Conservation (phyloP, 495 filamentous ascomycete species). For the Collariella sp. region DNA sequence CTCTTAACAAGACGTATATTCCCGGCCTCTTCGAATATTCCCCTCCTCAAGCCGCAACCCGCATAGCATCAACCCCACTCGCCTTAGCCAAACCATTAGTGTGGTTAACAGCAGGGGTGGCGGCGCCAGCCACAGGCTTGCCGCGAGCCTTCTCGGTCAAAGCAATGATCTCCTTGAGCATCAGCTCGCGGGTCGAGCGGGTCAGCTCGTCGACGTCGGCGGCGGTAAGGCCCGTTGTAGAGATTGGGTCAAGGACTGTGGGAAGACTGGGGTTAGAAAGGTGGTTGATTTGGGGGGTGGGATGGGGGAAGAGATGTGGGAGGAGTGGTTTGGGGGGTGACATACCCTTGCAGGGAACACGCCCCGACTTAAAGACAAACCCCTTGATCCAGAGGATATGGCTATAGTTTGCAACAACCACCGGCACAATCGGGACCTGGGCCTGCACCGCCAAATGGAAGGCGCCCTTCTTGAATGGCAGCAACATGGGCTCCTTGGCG, state of each 20-base stretch:
- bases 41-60: slow-evolving; percentile 20
- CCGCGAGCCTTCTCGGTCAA: slow-evolving; percentile 45
- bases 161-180: slow-evolving; percentile 65
- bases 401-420: slow-evolving; percentile 81
- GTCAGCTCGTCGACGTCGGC: slow-evolving; percentile 77
- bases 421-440: slow-evolving; percentile 81
- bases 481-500: slow-evolving; percentile 63
- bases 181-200: slow-evolving; percentile 60
- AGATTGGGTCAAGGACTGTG: slow-evolving; percentile 73
- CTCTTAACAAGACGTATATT: too few species aligned
- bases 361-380: slow-evolving; percentile 61
- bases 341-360: slow-evolving; percentile 72
- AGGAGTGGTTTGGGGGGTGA: too few species aligned
- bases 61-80: slow-evolving; percentile 16
- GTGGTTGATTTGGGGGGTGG: too few species aligned
- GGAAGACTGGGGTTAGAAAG: neutral
- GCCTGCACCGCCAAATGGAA: slow-evolving; percentile 95
- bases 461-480: slow-evolving; percentile 96
- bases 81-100: slow-evolving; percentile 19
- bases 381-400: slow-evolving; percentile 66
- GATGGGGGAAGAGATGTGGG: neutral
- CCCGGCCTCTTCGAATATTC: too few species aligned
- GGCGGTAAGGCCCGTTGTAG: slow-evolving; percentile 64
- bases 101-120: neutral
- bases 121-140: neutral